These are phyloP conservation scores for Corrigiola litoralis DNA, from an alignment of 179 eudicot genomes.

Conservation along the genomic window DNA sequence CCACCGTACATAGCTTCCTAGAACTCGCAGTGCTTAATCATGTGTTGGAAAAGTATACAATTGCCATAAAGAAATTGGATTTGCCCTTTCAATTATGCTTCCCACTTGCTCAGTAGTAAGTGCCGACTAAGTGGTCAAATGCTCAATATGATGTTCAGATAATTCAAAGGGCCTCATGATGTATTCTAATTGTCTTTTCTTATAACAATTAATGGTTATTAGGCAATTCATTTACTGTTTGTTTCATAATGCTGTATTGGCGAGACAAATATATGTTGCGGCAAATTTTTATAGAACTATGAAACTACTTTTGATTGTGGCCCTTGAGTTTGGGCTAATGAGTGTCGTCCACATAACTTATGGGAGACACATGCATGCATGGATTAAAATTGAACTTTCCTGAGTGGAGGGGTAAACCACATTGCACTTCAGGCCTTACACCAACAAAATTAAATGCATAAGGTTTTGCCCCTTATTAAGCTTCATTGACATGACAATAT, in stretches of 20 bases:
- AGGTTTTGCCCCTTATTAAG: too few species aligned
- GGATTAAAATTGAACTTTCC: background rate
- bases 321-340: slow-evolving; percentile 22
- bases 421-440: too few species aligned
- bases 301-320: slow-evolving; percentile 15
- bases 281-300: background rate
- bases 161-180: slow-evolving; percentile 18
- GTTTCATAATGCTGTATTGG: too few species aligned
- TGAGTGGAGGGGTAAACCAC: slow-evolving; percentile 4
- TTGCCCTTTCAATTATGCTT: background rate
- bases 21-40: slow-evolving; percentile 2
- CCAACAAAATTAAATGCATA: too few species aligned
- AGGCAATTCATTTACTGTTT: background rate
- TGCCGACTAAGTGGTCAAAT: slow-evolving; percentile 17
- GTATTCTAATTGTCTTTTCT: background rate
- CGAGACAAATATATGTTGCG: too few species aligned
- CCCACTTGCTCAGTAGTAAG: background rate
- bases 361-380: slow-evolving; percentile 20
- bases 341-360: background rate
- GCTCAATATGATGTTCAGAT: slow-evolving; percentile 8
- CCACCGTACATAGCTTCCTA: background rate
- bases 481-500: too few species aligned
- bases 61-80: background rate
- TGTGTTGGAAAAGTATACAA: slow-evolving; percentile 10
- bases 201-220: too few species aligned